Evolutionary conservation across 129 eudicot species (phyloP).

Genomic region (Flaveria bidentis): DNA sequence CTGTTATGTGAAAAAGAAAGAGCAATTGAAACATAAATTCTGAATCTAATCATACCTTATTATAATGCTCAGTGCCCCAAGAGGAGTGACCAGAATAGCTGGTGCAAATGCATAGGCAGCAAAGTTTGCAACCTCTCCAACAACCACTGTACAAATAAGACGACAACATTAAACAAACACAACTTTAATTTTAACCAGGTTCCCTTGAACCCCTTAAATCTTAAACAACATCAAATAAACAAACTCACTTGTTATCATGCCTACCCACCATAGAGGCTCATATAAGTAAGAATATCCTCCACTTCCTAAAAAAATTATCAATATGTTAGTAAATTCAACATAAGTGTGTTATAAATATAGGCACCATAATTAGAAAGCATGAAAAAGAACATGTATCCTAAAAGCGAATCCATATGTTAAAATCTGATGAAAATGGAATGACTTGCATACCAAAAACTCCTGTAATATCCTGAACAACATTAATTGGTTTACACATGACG

Average conservation of each 20-base stretch:
- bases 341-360: background rate
- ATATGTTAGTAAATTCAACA: background rate
- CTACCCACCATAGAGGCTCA: slow-evolving; percentile 98
- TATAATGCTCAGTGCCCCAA: slow-evolving; percentile 94
- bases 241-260: slow-evolving; percentile 95
- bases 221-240: slow-evolving; percentile 13
- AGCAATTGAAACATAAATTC: slow-evolving; percentile 14
- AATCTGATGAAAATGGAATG: no score
- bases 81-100: slow-evolving; percentile 93
- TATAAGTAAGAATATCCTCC: slow-evolving; percentile 95
- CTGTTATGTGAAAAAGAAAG: background rate
- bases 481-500: background rate
- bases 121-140: slow-evolving; percentile 93
- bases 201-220: background rate
- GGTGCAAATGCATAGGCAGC: slow-evolving; percentile 99
- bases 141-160: slow-evolving; percentile 70
- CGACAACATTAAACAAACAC: slow-evolving; percentile 1
- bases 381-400: no score
- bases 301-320: slow-evolving; percentile 48
- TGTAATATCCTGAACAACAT: background rate
- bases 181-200: background rate
- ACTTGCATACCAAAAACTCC: background rate
- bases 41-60: slow-evolving; percentile 53
- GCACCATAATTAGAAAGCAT: no score
- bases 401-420: no score